Conservation (phyloP, 495 filamentous ascomycete genomes). For the Aspergillus saccharolyticus region DNA sequence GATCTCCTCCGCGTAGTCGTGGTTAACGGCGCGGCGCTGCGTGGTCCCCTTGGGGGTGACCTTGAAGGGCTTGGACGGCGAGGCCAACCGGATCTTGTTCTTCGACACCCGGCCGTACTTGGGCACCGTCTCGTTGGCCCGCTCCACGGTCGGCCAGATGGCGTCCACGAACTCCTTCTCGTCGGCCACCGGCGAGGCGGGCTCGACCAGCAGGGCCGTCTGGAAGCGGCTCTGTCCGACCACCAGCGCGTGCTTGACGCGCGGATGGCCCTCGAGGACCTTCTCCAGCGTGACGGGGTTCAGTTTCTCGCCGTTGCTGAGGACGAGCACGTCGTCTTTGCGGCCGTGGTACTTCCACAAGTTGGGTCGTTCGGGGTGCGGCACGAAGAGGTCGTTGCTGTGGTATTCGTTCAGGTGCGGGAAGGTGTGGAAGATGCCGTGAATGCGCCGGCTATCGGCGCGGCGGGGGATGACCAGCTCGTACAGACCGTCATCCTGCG, state of each 20-base stretch:
- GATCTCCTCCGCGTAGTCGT: constrained; percentile 51
- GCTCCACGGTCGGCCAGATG: constrained; percentile 43
- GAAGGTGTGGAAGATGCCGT: constrained; percentile 41
- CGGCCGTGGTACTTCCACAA: constrained; percentile 49
- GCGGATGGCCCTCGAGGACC: constrained; percentile 35
- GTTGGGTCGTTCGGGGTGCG: constrained; percentile 40
- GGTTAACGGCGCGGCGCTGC: constrained; percentile 40
- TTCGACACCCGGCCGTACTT: constrained; percentile 36
- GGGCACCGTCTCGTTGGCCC: constrained; percentile 37
- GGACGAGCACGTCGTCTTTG: constrained; percentile 55
- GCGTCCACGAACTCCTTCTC: constrained; percentile 20
- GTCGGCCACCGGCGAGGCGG: constrained; percentile 8
- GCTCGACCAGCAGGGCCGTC: constrained; percentile 49
- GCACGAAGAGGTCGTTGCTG: constrained; percentile 52
- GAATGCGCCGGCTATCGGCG: background rate
- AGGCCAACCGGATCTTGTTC: constrained; percentile 30
- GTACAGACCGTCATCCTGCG: background rate
- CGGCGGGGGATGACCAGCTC: constrained; percentile 15
- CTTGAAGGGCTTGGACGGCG: constrained; percentile 46
- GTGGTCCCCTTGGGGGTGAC: constrained; percentile 53
- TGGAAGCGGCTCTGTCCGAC: constrained; percentile 40
- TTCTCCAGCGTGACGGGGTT: constrained; percentile 52
- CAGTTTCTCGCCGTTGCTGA: constrained; percentile 57
- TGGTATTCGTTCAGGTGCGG: constrained; percentile 46
- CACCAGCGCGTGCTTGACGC: constrained; percentile 45